Percentiles rank a stretch among this genome's conserved stretches.
phyloP scores from a whole-genome alignment of 768 basidiomycete species.

The Pleurotus tuber-regium region DNA sequence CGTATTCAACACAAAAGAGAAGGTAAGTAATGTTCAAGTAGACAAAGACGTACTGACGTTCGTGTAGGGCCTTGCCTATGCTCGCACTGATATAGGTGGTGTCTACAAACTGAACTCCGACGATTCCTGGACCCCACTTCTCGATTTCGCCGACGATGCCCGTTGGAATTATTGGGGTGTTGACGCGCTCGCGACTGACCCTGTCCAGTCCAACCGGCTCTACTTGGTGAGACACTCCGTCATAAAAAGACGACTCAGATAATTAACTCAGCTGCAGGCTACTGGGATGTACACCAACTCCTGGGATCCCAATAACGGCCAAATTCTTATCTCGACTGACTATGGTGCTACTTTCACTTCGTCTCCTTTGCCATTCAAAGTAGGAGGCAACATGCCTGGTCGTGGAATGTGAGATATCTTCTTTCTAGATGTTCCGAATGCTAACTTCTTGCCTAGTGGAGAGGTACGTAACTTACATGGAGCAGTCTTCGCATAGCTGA shows the following conservation, averaged over 20 bases:
- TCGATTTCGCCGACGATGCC: constrained; percentile 48
- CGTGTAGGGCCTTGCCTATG: constrained; percentile 53
- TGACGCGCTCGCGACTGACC: constrained; percentile 63
- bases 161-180: constrained; percentile 62
- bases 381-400: constrained; percentile 69
- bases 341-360: constrained; percentile 53
- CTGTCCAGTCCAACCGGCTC: constrained; percentile 50
- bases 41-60: not conserved
- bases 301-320: constrained; percentile 61
- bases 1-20: constrained; percentile 58
- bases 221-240: constrained; percentile 50
- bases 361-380: constrained; percentile 58
- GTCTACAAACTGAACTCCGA: constrained; percentile 61
- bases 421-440: constrained; percentile 1
- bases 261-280: constrained; percentile 30
- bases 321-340: constrained; percentile 59
- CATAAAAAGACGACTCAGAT: too few relatives aligned
- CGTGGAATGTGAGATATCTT: constrained; percentile 50
- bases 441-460: constrained; percentile 31
- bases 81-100: constrained; percentile 68
- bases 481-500: not conserved
- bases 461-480: constrained; percentile 32
- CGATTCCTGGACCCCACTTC: constrained; percentile 59
- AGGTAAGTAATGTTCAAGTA: constrained; percentile 20
- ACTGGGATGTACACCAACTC: constrained; percentile 63